phyloP scores from a whole-genome alignment of 345 rosid genomes.

The Lenwebbia sp. region DNA sequence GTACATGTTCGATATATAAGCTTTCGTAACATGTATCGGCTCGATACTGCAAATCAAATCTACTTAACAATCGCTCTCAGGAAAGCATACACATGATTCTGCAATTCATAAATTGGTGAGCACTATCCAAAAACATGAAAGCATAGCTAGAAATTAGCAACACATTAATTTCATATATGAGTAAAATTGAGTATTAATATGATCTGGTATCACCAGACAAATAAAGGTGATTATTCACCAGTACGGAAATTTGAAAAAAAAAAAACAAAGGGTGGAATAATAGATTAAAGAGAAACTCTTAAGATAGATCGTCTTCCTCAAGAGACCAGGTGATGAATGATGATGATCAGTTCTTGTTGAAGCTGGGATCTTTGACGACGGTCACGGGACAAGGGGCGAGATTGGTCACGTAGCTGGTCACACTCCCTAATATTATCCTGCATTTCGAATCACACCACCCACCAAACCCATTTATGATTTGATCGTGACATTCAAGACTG shows the following conservation, averaged over 20 bases:
- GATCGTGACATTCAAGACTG: not conserved
- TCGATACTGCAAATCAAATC: not conserved
- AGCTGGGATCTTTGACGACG: slow-evolving; percentile 20
- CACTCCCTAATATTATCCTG: slow-evolving; percentile 77
- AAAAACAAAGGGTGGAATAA: not conserved
- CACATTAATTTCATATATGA: not conserved
- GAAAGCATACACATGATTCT: not conserved
- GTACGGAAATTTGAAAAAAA: not conserved
- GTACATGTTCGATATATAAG: not conserved
- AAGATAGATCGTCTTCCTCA: not conserved
- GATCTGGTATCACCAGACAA: not conserved
- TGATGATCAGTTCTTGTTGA: not conserved
- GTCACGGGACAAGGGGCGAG: slow-evolving; percentile 38
- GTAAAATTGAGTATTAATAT: not conserved
- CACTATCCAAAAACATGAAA: not conserved
- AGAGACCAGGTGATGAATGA: not conserved
- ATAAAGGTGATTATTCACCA: not conserved
- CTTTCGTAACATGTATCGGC: not conserved
- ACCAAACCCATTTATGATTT: not conserved
- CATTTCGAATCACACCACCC: not conserved
- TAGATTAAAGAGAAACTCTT: not conserved
- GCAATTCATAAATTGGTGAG: not conserved
- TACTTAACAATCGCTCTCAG: not conserved
- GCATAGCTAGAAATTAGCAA: not conserved
- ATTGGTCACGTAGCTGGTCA: slow-evolving; percentile 22